phyloP scores from a whole-genome alignment of 2,329 filamentous ascomycete species.

The Colletotrichum sp. region DNA sequence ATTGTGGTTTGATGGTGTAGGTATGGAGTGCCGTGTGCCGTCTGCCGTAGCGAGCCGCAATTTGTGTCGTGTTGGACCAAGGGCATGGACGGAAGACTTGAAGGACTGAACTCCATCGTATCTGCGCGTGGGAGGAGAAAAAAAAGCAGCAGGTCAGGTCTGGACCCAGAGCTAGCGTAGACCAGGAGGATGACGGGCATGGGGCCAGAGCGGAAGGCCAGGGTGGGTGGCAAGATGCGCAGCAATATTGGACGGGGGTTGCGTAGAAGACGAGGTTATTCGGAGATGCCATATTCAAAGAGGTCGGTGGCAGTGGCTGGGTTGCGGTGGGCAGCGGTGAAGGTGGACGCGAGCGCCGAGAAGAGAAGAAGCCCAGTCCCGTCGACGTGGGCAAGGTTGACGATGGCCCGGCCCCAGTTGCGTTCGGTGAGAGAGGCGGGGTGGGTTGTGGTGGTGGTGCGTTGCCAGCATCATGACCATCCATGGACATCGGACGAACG shows the following conservation, averaged over 20 bases:
- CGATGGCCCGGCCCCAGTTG: neutral
- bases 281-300: neutral
- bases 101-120: neutral
- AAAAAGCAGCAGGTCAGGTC: neutral
- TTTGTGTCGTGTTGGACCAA: neutral
- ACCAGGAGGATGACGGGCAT: neutral
- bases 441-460: neutral
- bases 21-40: neutral
- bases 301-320: neutral
- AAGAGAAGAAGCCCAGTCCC: neutral
- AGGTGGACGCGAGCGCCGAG: neutral
- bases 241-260: neutral
- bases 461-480: neutral
- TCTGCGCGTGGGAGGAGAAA: neutral
- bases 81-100: neutral
- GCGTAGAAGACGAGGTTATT: neutral
- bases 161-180: neutral
- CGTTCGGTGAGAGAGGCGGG: constrained; percentile 6
- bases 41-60: neutral
- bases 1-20: neutral
- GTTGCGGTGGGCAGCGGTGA: neutral
- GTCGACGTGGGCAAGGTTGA: neutral
- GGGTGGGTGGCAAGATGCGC: neutral
- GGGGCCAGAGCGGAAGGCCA: neutral
- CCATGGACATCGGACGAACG: neutral